Evolutionary conservation across 2,329 filamentous ascomycete species (phyloP).

Genomic region (Biscogniauxia mediterranea): DNA sequence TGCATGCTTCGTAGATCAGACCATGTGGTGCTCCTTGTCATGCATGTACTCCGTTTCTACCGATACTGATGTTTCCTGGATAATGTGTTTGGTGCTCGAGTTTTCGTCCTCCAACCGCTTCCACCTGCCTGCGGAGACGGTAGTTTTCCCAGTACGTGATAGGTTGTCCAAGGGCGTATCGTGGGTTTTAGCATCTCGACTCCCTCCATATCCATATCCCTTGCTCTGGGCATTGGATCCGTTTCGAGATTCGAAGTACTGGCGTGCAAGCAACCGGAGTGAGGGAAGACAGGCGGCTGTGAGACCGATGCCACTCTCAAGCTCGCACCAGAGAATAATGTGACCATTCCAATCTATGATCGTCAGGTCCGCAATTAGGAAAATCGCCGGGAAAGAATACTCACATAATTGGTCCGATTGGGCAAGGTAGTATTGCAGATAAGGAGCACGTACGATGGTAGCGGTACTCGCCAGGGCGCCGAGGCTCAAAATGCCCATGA

Average conservation of each 20-base stretch:
- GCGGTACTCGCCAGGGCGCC: neutral
- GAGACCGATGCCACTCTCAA: neutral
- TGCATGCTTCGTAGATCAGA: too few relatives aligned
- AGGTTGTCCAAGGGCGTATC: neutral
- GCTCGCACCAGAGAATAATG: neutral
- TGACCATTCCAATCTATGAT: neutral
- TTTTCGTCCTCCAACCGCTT: neutral
- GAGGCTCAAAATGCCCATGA: neutral
- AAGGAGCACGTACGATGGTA: neutral
- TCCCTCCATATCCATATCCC: neutral
- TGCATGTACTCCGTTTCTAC: neutral
- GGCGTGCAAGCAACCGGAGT: neutral
- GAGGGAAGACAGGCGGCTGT: neutral
- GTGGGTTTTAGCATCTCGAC: neutral
- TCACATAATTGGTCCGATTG: neutral
- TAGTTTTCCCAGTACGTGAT: neutral
- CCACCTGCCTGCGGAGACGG: neutral
- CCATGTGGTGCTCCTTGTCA: neutral
- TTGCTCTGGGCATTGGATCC: neutral
- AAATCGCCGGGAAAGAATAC: neutral
- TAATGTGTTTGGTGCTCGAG: neutral
- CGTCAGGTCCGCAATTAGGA: neutral
- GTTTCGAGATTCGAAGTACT: neutral
- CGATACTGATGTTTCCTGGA: neutral
- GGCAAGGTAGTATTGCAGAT: neutral